A percentile compares a stretch with the other conserved stretches of the same genome.
Conservation (phyloP, 345 rosid species). For the Pugionium dolabratum region DNA sequence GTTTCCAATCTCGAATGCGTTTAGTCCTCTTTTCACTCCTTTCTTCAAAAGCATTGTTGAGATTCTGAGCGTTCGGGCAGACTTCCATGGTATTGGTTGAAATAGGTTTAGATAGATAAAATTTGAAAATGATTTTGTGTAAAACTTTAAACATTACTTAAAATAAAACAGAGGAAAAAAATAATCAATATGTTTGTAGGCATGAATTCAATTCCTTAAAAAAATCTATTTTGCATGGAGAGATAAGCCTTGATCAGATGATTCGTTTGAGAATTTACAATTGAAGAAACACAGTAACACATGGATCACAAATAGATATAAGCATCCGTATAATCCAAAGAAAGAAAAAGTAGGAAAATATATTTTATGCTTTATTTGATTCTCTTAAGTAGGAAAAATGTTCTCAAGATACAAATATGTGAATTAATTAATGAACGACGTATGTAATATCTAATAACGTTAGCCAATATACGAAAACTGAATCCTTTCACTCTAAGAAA, state of each 20-base stretch:
- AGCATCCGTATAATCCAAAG: background rate
- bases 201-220: too few relatives aligned
- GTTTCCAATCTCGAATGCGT: conserved; percentile 71
- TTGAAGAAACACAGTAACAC: too few relatives aligned
- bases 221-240: too few relatives aligned
- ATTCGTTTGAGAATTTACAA: too few relatives aligned
- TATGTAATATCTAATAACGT: conserved; percentile 8
- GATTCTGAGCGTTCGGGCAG: conserved; percentile 57
- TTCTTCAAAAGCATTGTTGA: conserved; percentile 91
- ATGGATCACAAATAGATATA: too few relatives aligned
- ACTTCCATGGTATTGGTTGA: too few relatives aligned
- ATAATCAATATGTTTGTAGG: too few relatives aligned
- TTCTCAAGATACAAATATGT: conserved; percentile 18
- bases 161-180: too few relatives aligned
- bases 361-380: background rate
- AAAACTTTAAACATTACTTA: too few relatives aligned
- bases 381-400: background rate
- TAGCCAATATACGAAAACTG: conserved; percentile 18
- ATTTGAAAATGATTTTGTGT: too few relatives aligned
- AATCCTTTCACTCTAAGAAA: conserved; percentile 34
- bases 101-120: too few relatives aligned
- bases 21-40: conserved; percentile 72
- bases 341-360: background rate
- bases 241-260: too few relatives aligned
- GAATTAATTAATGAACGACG: background rate